Conservation (phyloP, 164 flowering plant species). For the Vitis rupestris region DNA sequence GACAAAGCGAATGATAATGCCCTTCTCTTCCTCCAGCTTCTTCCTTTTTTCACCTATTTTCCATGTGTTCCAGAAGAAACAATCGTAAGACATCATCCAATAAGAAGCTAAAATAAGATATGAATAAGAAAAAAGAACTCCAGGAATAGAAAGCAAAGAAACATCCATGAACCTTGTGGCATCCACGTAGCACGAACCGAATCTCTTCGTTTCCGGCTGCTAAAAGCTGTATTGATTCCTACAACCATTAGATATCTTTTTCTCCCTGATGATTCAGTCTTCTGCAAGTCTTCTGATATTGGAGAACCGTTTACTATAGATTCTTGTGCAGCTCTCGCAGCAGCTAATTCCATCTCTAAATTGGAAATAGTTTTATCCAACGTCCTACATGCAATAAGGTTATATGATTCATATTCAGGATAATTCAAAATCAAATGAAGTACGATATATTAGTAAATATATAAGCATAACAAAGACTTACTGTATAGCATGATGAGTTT, state of each 20-base stretch:
- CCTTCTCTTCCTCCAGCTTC: conserved; percentile 62
- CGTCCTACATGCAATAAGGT: conserved; percentile 30
- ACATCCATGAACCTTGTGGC: conserved; percentile 51
- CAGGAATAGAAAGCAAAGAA: neutral
- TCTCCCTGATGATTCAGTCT: conserved; percentile 23
- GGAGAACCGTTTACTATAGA: conserved; percentile 47
- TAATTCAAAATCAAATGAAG: neutral
- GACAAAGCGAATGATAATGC: conserved; percentile 59
- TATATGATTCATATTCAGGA: neutral
- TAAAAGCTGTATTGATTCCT: conserved; percentile 69
- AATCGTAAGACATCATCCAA: neutral
- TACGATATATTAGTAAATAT: neutral
- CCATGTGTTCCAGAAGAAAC: conserved; percentile 8
- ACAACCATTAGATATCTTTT: conserved; percentile 58
- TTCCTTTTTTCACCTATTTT: conserved; percentile 50
- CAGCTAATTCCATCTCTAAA: conserved; percentile 64
- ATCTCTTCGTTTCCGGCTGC: conserved; percentile 69
- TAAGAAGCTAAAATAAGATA: neutral
- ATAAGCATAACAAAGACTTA: conserved; percentile 23
- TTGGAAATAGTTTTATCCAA: conserved; percentile 58
- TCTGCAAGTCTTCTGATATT: conserved; percentile 29
- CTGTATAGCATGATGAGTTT: conserved; percentile 50
- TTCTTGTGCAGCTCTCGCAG: conserved; percentile 57
- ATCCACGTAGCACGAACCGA: conserved; percentile 74
- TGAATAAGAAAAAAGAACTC: neutral